These are phyloP conservation scores for Miscanthus lutarioriparius DNA, from an alignment of 176 grass and related monocot species.

Conservation along the genomic window DNA sequence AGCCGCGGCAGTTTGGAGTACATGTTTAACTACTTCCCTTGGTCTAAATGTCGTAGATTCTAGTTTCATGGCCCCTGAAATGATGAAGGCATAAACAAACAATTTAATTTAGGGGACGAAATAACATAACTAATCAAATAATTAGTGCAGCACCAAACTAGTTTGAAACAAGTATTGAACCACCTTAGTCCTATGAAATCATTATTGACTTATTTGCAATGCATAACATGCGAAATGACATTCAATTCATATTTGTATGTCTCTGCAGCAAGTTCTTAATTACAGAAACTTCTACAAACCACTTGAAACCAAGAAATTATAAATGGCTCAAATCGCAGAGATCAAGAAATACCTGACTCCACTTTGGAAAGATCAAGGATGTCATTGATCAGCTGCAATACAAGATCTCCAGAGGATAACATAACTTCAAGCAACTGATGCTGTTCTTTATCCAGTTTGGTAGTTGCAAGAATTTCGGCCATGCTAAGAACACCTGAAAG, in stretches of 20 bases:
- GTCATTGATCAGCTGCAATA: conserved; percentile 94
- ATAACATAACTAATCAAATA: conserved; percentile 29
- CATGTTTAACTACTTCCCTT: conserved; percentile 97
- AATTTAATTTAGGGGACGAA: conserved; percentile 26
- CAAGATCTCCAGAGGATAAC: conserved; percentile 94
- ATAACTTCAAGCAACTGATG: conserved; percentile 89
- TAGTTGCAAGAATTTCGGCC: conserved; percentile 81
- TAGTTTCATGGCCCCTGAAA: conserved; percentile 92
- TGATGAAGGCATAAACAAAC: conserved; percentile 20
- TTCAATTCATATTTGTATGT: conserved; percentile 2
- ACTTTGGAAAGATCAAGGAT: conserved; percentile 99
- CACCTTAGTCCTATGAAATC: background rate
- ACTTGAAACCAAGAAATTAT: conserved; percentile 25
- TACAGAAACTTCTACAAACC: background rate
- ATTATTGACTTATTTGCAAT: conserved; percentile 5
- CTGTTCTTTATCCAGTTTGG: conserved; percentile 77
- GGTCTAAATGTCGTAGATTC: conserved; percentile 89
- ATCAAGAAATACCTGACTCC: conserved; percentile 88
- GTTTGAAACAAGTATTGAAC: conserved; percentile 15
- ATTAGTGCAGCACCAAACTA: conserved; percentile 7
- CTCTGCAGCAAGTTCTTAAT: conserved; percentile 2
- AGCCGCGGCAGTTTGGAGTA: conserved; percentile 95
- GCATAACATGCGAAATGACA: background rate
- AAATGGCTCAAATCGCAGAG: conserved; percentile 1
- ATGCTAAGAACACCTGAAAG: conserved; percentile 94